These are phyloP conservation scores for Vanrija pseudolonga DNA, from an alignment of 1,284 basidiomycete species.

Conservation along the genomic window DNA sequence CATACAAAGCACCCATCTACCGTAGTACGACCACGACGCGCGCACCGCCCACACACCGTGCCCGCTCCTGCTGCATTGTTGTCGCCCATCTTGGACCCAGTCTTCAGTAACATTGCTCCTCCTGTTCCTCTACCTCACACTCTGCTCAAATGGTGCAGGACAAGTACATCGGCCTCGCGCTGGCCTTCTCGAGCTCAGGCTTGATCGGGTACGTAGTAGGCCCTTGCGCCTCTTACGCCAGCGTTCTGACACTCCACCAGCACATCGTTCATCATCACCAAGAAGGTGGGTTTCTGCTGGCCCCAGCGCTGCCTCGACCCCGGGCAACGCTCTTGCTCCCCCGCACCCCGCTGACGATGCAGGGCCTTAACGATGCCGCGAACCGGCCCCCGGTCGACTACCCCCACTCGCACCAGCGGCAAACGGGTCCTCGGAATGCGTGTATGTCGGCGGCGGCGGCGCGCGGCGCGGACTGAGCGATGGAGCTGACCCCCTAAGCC, in stretches of 20 bases:
- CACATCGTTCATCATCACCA: constrained; percentile 91
- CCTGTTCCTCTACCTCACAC: neutral
- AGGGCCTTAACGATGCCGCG: constrained; percentile 80
- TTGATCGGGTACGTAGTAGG: constrained; percentile 10
- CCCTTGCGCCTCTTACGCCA: neutral
- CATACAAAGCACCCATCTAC: too few species aligned
- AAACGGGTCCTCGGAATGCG: constrained; percentile 56
- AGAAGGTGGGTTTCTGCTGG: constrained; percentile 71
- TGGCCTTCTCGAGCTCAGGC: constrained; percentile 63
- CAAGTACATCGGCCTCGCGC: constrained; percentile 83
- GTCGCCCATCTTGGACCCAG: too few species aligned
- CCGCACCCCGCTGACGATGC: constrained; percentile 1
- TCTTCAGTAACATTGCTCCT: neutral
- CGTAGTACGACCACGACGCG: too few species aligned
- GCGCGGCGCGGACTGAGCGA: neutral
- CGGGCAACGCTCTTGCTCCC: neutral
- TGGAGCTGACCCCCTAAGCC: constrained; percentile 52
- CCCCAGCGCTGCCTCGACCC: neutral
- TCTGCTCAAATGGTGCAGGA: constrained; percentile 55
- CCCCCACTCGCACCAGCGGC: constrained; percentile 61
- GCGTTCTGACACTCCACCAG: constrained; percentile 13
- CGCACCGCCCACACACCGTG: too few species aligned
- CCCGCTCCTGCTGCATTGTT: too few species aligned
- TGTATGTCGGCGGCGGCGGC: constrained; percentile 68
- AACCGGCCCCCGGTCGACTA: constrained; percentile 58